Evolutionary conservation across 345 rosid species (phyloP), one percentile per base, ranked within the genome.

Genomic region (Eucalyptus cloeziana): DNA sequence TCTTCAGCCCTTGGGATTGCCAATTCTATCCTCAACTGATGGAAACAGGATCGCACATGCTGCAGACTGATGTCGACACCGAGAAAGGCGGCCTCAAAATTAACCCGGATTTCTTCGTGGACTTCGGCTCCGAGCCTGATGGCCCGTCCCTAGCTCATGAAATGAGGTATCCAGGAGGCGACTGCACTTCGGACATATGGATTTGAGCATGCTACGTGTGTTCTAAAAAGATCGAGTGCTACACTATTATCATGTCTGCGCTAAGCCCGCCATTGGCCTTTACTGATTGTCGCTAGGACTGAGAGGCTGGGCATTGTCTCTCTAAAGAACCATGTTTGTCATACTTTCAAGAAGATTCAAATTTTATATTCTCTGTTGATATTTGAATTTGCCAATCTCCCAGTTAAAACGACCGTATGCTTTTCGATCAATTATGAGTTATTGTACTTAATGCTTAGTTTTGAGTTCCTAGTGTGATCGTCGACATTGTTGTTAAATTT

Each of bases 111-210:
- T 40, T 40, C 40, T 40, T 40, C 40, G 40, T 40, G 40, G 44
- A 43, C 44, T 43, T 97, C 31, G 95, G 94, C 37, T 91, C 90
- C 58, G 99, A 96, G 88, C 99, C 99, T 24, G 96, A 94, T 9
- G 99, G 99, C 40, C 97, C 99, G 45, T 90, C 97, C 49, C 94
- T 96, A 49, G 99, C 99, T 8, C 99, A 97, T 51, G 99, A 97
- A 93, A 96, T 96, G 99, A 95, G 99, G 91, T 97, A 96, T 88
- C 99, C 98, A 0, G 99, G 99, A 13, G 99, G 99, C 54, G 99
- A 96, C 91, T 97, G 98, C 95, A 97, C 99, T 19, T 96, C 99
- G 1, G 99, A 97, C 89, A 97, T 97, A 44, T 97, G 99, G 99
- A 91, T 94, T 86, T 95, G 88, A 90, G 76, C 87, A 67, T 86